Conservation (phyloP, 2,329 filamentous ascomycete species). For the Calonectria hongkongensis region DNA sequence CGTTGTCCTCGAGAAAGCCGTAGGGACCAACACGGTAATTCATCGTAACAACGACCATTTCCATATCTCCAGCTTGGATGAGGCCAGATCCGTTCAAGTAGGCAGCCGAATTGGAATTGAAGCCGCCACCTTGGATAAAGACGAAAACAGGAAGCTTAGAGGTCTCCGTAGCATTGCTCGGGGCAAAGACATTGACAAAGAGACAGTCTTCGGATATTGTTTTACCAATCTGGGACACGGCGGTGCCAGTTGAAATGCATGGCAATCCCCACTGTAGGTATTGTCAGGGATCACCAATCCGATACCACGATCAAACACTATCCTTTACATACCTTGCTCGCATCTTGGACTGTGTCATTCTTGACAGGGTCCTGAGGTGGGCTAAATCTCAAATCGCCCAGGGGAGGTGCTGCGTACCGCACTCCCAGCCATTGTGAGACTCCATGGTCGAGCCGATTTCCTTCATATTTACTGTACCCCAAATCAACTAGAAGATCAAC, state of each 20-base stretch:
- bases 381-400: slow-evolving; percentile 79
- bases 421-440: slow-evolving; percentile 85
- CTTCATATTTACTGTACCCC: slow-evolving; percentile 80
- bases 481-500: slow-evolving; percentile 71
- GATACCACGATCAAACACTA: fast-evolving
- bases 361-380: slow-evolving; percentile 78
- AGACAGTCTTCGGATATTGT: slow-evolving; percentile 79
- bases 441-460: slow-evolving; percentile 71
- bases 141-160: slow-evolving; percentile 79
- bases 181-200: slow-evolving; percentile 79
- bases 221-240: slow-evolving; percentile 47
- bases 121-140: slow-evolving; percentile 77
- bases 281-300: neutral
- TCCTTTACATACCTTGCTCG: slow-evolving; percentile 67
- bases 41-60: slow-evolving; percentile 81
- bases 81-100: slow-evolving; percentile 78
- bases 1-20: slow-evolving; percentile 80
- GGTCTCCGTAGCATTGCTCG: slow-evolving; percentile 67
- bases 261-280: slow-evolving; percentile 50
- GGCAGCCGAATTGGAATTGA: slow-evolving; percentile 68
- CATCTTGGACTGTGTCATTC: slow-evolving; percentile 68
- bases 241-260: slow-evolving; percentile 57
- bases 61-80: slow-evolving; percentile 72
- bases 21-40: slow-evolving; percentile 86
- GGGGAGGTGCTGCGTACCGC: slow-evolving; percentile 82